Evolutionary conservation across 2,329 filamentous ascomycete species (phyloP).

Genomic region (Stagonosporopsis cucurbitacearum): DNA sequence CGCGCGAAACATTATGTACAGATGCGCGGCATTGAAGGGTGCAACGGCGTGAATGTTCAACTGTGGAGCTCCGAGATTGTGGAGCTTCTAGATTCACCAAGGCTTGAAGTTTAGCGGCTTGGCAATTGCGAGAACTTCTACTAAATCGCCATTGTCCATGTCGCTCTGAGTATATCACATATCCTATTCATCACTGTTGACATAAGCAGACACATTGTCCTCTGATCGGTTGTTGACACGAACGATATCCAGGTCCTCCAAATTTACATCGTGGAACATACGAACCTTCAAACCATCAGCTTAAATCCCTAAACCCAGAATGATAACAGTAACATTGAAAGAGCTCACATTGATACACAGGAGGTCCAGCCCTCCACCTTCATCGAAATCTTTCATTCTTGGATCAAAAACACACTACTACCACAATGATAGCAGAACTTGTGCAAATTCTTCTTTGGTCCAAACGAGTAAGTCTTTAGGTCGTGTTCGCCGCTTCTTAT

Average conservation of each 20-base stretch:
- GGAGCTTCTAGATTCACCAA: constrained; percentile 26
- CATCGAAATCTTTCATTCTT: constrained; percentile 30
- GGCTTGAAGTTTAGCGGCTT: constrained; percentile 35
- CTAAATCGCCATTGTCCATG: too few relatives aligned
- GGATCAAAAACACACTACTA: constrained; percentile 40
- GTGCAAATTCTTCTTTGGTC: constrained; percentile 32
- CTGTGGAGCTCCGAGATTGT: constrained; percentile 12
- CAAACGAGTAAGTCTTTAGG: constrained; percentile 36
- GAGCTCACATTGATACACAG: constrained; percentile 39
- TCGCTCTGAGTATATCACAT: too few relatives aligned
- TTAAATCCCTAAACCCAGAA: background rate
- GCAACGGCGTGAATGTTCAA: constrained; percentile 1
- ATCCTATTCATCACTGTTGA: background rate
- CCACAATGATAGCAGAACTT: constrained; percentile 40
- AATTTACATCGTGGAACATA: constrained; percentile 39
- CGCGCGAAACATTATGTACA: constrained; percentile 31
- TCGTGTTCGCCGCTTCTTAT: constrained; percentile 36
- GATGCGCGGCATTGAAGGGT: constrained; percentile 3
- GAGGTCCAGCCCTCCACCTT: constrained; percentile 25
- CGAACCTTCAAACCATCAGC: constrained; percentile 22
- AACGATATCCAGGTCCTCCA: constrained; percentile 32
- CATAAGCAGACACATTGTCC: background rate
- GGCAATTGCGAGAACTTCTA: too few relatives aligned
- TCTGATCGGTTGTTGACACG: constrained; percentile 29
- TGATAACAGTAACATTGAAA: background rate